phyloP scores from a whole-genome alignment of 2,329 filamentous ascomycete species.

The Keithomyces neogunnii region DNA sequence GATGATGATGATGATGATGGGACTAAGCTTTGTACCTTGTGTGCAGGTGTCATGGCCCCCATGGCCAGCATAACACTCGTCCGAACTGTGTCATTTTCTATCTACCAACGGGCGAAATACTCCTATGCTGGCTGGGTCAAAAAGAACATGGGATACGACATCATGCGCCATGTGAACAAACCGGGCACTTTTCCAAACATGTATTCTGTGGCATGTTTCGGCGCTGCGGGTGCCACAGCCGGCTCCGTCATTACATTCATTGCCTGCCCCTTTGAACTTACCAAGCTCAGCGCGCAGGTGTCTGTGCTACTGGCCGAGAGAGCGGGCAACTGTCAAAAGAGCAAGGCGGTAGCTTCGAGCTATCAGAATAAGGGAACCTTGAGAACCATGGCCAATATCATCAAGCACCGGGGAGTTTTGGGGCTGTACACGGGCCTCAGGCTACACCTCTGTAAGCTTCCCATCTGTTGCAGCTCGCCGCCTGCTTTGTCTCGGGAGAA shows the following conservation, averaged over 20 bases:
- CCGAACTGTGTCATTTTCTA: conserved; percentile 69
- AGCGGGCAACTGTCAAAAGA: conserved; percentile 30
- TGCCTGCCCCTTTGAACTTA: conserved; percentile 81
- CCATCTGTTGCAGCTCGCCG: not conserved
- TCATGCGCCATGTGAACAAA: conserved; percentile 63
- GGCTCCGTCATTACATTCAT: conserved; percentile 73
- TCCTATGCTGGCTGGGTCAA: conserved; percentile 63
- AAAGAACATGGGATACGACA: conserved; percentile 57
- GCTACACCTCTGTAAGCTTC: conserved; percentile 61
- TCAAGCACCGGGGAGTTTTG: conserved; percentile 62
- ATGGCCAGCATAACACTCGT: conserved; percentile 71
- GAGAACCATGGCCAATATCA: conserved; percentile 67
- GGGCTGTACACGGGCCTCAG: conserved; percentile 77
- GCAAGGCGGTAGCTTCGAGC: conserved; percentile 54
- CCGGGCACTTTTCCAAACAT: conserved; percentile 63
- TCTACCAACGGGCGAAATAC: conserved; percentile 73
- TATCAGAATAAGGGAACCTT: conserved; percentile 73
- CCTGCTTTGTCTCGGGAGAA: too few species aligned
- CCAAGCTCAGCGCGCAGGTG: conserved; percentile 81
- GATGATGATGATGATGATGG: too few species aligned
- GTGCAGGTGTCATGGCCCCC: conserved; percentile 65
- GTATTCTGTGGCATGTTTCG: conserved; percentile 68
- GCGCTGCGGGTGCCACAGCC: conserved; percentile 67
- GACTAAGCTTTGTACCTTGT: not conserved
- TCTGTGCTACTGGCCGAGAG: conserved; percentile 62